Conservation (phyloP, 2,329 filamentous ascomycete species). For the Anisogramma anomala region DNA sequence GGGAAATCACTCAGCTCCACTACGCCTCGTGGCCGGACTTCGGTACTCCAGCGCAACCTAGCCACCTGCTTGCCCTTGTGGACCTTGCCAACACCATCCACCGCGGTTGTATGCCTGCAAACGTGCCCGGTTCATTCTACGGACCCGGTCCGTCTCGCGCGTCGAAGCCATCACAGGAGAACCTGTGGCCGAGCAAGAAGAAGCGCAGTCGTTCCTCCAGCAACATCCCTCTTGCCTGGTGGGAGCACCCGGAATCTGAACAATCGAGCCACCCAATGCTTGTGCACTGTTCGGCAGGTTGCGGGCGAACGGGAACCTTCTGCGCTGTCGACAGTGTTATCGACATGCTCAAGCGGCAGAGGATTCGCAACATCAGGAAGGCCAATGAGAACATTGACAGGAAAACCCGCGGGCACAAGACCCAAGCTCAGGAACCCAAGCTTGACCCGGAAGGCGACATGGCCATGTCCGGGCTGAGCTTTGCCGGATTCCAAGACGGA, state of each 20-base stretch:
- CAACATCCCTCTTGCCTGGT: conserved; percentile 31
- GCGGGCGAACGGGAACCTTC: conserved; percentile 89
- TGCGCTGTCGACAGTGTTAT: conserved; percentile 94
- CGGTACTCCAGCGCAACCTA: conserved; percentile 78
- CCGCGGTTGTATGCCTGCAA: conserved; percentile 40
- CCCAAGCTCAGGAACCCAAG: conserved; percentile 14
- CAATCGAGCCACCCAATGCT: conserved; percentile 56
- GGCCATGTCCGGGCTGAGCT: conserved; percentile 25
- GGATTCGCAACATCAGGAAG: conserved; percentile 22
- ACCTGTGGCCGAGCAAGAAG: conserved; percentile 14
- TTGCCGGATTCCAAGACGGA: conserved; percentile 1
- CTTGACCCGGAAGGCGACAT: conserved; percentile 35
- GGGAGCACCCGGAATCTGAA: conserved; percentile 49
- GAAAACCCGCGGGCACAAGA: conserved; percentile 11
- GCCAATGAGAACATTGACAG: conserved; percentile 20
- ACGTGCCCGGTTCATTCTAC: conserved; percentile 24
- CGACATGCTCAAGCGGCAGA: conserved; percentile 90
- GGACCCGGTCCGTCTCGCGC: neutral
- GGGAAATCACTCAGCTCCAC: conserved; percentile 88
- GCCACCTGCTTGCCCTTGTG: conserved; percentile 77
- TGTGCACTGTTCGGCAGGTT: conserved; percentile 93
- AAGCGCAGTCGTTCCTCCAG: conserved; percentile 11
- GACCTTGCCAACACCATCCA: conserved; percentile 73
- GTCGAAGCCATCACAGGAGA: neutral
- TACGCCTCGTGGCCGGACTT: conserved; percentile 98